Evolutionary conservation across 352 stramenopile species (phyloP).

Genomic region (Phytopythium vexans): DNA sequence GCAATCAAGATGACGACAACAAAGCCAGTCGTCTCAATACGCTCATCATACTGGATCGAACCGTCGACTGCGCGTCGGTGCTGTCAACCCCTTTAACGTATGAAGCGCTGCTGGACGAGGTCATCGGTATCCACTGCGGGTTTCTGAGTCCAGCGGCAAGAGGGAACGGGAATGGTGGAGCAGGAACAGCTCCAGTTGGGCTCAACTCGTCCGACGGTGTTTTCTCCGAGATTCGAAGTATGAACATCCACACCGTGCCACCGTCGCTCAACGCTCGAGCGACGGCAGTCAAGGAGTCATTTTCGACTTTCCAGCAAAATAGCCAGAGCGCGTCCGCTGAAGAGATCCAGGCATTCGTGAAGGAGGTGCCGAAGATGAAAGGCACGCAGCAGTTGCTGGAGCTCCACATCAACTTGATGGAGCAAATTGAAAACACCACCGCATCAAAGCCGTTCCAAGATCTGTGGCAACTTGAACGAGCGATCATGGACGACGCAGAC

Average conservation of each 20-base stretch:
- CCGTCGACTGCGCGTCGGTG: conserved; percentile 62
- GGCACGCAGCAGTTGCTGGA: conserved; percentile 48
- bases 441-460: conserved; percentile 45
- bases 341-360: conserved; percentile 76
- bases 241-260: conserved; percentile 58
- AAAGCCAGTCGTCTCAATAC: conserved; percentile 38
- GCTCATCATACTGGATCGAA: conserved; percentile 70
- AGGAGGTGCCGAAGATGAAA: conserved; percentile 58
- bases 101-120: conserved; percentile 63
- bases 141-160: conserved; percentile 43
- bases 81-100: conserved; percentile 72
- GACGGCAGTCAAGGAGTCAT: conserved; percentile 45
- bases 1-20: neutral
- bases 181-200: conserved; percentile 20
- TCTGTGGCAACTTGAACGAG: conserved; percentile 64
- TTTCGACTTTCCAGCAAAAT: conserved; percentile 47
- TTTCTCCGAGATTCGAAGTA: conserved; percentile 57
- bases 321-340: conserved; percentile 39
- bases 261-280: conserved; percentile 45
- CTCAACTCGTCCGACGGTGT: conserved; percentile 62
- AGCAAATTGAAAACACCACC: conserved; percentile 46
- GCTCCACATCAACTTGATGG: conserved; percentile 57
- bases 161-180: neutral
- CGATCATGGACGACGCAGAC: conserved; percentile 54
- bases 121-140: conserved; percentile 59